These are phyloP conservation scores for Pseudozyma sp. DNA, from an alignment of 1,284 basidiomycete species.

Conservation along the genomic window DNA sequence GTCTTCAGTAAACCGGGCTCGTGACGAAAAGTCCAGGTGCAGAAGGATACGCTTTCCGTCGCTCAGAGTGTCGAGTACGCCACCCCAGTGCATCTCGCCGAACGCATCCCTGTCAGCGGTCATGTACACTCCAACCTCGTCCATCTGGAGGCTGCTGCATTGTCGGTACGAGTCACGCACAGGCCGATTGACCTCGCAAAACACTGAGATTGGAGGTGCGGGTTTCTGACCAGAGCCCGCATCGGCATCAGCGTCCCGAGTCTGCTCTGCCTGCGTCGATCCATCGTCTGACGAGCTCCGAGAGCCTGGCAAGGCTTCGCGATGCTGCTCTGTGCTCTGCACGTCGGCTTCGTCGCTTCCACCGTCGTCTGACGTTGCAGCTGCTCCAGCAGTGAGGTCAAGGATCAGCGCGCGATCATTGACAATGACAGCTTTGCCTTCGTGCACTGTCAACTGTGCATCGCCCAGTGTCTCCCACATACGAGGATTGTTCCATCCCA, in stretches of 20 bases:
- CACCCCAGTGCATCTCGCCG: slow-evolving; percentile 4
- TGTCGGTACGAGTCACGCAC: slow-evolving; percentile 4
- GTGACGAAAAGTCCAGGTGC: slow-evolving; percentile 25
- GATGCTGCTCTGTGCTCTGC: neutral
- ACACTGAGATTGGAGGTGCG: slow-evolving; percentile 16
- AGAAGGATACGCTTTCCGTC: slow-evolving; percentile 14
- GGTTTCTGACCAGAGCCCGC: neutral
- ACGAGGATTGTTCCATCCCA: slow-evolving; percentile 31
- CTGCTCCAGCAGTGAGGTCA: slow-evolving; percentile 7
- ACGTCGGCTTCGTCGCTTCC: no score
- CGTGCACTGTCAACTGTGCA: slow-evolving; percentile 48
- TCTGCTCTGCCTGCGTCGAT: neutral
- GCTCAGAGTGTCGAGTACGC: neutral
- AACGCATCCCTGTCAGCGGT: slow-evolving; percentile 10
- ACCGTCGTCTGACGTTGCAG: neutral
- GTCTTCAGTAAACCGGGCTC: slow-evolving; percentile 1
- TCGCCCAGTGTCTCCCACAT: slow-evolving; percentile 32
- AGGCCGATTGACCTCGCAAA: slow-evolving; percentile 6
- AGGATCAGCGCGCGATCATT: slow-evolving; percentile 22
- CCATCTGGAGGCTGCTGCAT: slow-evolving; percentile 52
- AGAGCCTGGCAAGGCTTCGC: neutral
- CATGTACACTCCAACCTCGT: slow-evolving; percentile 27
- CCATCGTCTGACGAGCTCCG: neutral
- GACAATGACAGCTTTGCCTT: slow-evolving; percentile 44
- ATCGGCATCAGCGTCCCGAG: neutral